A percentile compares a stretch with the other conserved stretches of the same genome.
Evolutionary conservation across 2,329 filamentous ascomycete species (phyloP).

Genomic region (Xylaria sp.): DNA sequence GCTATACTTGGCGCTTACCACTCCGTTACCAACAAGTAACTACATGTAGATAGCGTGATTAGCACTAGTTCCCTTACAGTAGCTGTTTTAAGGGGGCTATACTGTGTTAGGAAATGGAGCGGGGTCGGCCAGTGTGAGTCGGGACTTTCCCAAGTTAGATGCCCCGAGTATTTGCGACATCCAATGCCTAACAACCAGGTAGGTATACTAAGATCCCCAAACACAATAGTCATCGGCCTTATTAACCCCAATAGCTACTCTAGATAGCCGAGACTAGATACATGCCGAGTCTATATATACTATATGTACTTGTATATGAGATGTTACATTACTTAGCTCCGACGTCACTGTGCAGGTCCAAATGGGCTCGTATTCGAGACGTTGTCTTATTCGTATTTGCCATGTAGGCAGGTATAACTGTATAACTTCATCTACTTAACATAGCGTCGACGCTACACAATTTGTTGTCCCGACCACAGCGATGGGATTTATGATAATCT

Average conservation of each 20-base stretch:
- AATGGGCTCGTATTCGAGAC: background rate
- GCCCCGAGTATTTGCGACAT: slow-evolving; percentile 15
- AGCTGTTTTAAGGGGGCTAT: background rate
- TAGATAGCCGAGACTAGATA: background rate
- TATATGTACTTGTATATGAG: too few relatives aligned
- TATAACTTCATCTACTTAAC: background rate
- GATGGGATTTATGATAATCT: background rate
- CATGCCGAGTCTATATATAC: background rate
- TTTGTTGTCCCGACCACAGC: background rate
- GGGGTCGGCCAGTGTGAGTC: slow-evolving; percentile 13
- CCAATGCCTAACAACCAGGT: background rate
- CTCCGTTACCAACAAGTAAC: too few relatives aligned
- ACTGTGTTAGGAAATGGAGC: slow-evolving; percentile 4
- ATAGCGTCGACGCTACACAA: background rate
- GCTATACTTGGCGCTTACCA: too few relatives aligned
- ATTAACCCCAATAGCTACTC: background rate
- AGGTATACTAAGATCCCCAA: background rate
- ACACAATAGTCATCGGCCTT: background rate
- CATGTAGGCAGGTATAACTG: background rate
- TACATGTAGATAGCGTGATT: too few relatives aligned
- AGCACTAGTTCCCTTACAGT: slow-evolving; percentile 20
- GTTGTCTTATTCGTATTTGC: background rate
- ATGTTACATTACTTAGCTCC: slow-evolving; percentile 8
- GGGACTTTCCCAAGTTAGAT: slow-evolving; percentile 32
- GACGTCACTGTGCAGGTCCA: background rate